Evolutionary conservation across 31 red algal genomes (phyloP).

Genomic region (Endocladia muricata): DNA sequence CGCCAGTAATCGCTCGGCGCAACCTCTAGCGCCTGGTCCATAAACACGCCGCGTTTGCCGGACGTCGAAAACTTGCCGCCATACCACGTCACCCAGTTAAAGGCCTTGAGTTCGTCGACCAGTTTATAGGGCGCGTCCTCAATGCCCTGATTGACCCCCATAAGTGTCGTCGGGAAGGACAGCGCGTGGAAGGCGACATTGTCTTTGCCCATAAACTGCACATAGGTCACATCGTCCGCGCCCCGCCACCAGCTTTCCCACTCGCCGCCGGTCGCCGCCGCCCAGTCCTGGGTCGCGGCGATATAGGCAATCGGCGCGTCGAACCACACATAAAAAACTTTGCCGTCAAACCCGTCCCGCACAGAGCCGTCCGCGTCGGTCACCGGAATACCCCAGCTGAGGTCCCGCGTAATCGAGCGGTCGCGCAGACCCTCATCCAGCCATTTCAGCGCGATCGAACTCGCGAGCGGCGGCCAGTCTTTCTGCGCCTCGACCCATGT

Average conservation of each 20-base stretch:
- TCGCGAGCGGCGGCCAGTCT: no score
- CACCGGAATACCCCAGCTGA: no score
- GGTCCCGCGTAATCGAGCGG: no score
- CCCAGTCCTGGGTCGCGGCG: conserved; percentile 5
- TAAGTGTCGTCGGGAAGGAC: conserved; percentile 4
- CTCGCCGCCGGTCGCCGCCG: neutral
- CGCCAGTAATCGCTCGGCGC: neutral
- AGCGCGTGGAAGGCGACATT: conserved; percentile 12
- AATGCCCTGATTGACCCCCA: neutral
- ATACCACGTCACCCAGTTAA: neutral
- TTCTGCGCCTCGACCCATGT: no score
- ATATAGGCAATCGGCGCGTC: conserved; percentile 23
- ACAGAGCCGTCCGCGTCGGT: no score
- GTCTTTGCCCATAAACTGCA: conserved; percentile 19
- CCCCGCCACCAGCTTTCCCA: conserved; percentile 11
- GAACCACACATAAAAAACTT: conserved; percentile 29
- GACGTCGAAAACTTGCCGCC: conserved; percentile 12
- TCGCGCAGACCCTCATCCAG: no score
- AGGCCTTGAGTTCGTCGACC: neutral
- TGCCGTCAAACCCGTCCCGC: no score
- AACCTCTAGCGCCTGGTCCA: neutral
- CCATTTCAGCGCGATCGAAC: no score
- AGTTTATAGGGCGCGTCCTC: no score
- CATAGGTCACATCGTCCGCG: no score
- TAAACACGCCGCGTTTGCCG: neutral